These are phyloP conservation scores for Terana coerulea DNA, from an alignment of 768 basidiomycete genomes.

Conservation along the genomic window DNA sequence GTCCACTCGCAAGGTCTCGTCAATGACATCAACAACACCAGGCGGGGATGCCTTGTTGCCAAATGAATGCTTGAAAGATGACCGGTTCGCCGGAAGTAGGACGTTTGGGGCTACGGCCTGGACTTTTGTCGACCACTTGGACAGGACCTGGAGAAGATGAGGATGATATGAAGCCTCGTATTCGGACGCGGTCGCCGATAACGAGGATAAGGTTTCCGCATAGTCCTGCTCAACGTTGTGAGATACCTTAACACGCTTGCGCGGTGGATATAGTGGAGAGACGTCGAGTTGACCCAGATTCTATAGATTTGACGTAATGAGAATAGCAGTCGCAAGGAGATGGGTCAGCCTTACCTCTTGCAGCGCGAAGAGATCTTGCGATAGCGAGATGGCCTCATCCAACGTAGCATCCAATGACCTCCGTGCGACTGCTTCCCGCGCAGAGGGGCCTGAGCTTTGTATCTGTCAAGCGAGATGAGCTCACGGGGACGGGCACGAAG, in stretches of 20 bases:
- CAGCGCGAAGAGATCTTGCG: slow-evolving; percentile 63
- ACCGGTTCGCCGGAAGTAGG: slow-evolving; percentile 66
- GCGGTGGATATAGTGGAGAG: slow-evolving; percentile 34
- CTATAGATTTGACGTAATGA: slow-evolving; percentile 13
- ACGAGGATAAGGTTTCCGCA: slow-evolving; percentile 38
- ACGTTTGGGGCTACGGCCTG: slow-evolving; percentile 85
- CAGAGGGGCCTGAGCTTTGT: slow-evolving; percentile 21
- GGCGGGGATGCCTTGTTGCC: slow-evolving; percentile 33
- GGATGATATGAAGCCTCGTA: slow-evolving; percentile 53
- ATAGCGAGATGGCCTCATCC: slow-evolving; percentile 54
- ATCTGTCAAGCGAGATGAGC: slow-evolving; percentile 20
- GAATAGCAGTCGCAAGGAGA: not conserved
- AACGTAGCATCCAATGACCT: slow-evolving; percentile 50
- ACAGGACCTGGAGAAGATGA: slow-evolving; percentile 69
- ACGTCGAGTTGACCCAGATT: not conserved
- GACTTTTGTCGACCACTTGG: slow-evolving; percentile 96
- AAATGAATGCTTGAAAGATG: slow-evolving; percentile 49
- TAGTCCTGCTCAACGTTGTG: slow-evolving; percentile 28
- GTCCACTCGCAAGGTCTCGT: slow-evolving; percentile 59
- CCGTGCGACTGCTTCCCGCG: slow-evolving; percentile 37
- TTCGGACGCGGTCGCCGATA: slow-evolving; percentile 27
- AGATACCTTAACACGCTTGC: slow-evolving; percentile 52
- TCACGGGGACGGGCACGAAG: slow-evolving; percentile 7
- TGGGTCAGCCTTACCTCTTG: slow-evolving; percentile 52
- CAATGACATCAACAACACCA: slow-evolving; percentile 71